Conservation (phyloP, 495 filamentous ascomycete genomes). For the Hapsidospora chrysogenum region DNA sequence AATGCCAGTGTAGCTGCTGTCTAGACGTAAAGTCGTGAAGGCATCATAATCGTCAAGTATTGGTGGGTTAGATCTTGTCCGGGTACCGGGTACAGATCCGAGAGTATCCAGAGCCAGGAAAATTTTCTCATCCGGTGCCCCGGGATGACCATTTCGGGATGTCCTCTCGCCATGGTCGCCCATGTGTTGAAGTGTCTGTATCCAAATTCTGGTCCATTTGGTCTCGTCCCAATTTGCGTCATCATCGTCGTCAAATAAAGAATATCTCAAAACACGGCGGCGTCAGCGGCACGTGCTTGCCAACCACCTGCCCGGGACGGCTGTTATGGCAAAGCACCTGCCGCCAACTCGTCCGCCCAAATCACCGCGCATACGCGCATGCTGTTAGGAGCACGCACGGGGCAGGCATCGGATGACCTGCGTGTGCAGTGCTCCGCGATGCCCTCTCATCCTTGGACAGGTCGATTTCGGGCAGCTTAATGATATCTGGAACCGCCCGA, state of each 20-base stretch:
- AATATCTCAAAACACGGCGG: not conserved
- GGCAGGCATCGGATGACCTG: not conserved
- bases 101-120: not conserved
- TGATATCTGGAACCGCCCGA: constrained; percentile 4
- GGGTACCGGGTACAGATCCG: not conserved
- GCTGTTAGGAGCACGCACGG: not conserved
- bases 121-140: not conserved
- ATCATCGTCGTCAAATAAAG: constrained; percentile 3
- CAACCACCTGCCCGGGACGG: not conserved
- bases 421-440: not conserved
- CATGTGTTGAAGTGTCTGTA: constrained; percentile 14
- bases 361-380: not conserved
- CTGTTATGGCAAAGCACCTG: not conserved
- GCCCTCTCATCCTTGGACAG: not conserved
- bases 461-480: constrained; percentile 4
- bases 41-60: constrained; percentile 3
- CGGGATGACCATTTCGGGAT: not conserved
- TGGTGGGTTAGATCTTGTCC: not conserved
- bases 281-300: not conserved
- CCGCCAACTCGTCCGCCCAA: not conserved
- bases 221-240: constrained; percentile 4
- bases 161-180: constrained; percentile 15
- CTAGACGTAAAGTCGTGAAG: constrained; percentile 5
- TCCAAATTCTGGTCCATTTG: constrained; percentile 7
- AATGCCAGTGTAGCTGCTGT: constrained; percentile 1